Evolutionary conservation across 2,329 filamentous ascomycete species (phyloP).

Genomic region (Ophioceras dolichostomum): DNA sequence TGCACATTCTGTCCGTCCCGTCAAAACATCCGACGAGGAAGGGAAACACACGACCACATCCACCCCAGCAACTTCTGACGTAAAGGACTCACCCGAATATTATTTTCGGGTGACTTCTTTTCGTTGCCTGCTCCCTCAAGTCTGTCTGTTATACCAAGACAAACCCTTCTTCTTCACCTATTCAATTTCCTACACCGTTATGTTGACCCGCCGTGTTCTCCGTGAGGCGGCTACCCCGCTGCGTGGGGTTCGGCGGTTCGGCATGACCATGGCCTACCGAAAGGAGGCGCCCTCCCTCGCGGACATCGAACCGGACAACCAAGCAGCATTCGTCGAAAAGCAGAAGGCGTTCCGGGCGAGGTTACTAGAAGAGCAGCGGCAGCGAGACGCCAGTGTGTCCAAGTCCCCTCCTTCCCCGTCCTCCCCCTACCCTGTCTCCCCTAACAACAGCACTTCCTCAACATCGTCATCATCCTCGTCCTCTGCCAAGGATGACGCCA

Average conservation of each 20-base stretch:
- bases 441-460: conserved; percentile 1
- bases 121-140: too few species aligned
- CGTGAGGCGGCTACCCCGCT: conserved; percentile 31
- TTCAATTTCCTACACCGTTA: too few species aligned
- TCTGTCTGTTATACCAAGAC: too few species aligned
- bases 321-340: conserved; percentile 66
- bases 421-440: conserved; percentile 3
- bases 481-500: conserved; percentile 17
- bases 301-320: conserved; percentile 64
- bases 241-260: conserved; percentile 41
- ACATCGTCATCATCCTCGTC: conserved; percentile 19
- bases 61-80: too few species aligned
- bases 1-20: too few species aligned
- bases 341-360: conserved; percentile 81
- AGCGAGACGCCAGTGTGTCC: conserved; percentile 73
- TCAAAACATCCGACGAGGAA: too few species aligned
- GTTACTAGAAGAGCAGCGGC: conserved; percentile 64
- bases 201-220: conserved; percentile 36
- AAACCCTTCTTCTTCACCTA: too few species aligned
- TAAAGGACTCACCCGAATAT: too few species aligned
- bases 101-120: too few species aligned
- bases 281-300: conserved; percentile 61
- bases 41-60: too few species aligned
- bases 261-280: conserved; percentile 33
- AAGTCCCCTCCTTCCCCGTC: conserved; percentile 29